Base-by-base conservation (phyloP, 1,284 basidiomycete species). In the Megacollybia platyphylla region DNA sequence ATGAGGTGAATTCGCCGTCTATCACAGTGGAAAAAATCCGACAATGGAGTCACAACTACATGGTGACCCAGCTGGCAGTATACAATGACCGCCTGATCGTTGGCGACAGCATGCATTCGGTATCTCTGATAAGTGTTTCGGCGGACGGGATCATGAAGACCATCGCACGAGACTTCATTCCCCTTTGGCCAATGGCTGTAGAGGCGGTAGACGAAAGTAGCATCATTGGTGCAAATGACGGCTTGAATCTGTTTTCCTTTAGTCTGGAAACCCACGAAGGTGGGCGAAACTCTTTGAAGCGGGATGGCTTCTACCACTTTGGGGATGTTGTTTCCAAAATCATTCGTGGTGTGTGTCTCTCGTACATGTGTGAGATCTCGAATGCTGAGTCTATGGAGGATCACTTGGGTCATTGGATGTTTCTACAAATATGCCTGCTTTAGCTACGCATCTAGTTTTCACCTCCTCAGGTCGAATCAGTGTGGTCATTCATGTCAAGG, bases 401-500 rank as follows among this genome's bases (percentile, higher is more conserved):
- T 60, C 67, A 1, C 50, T 76, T 39, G 51, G 58, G 26, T 54
- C 63, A 0, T 49, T 57, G 15, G 63, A 72, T 8, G 45, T 55
- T 6, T 57, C 62, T 1, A 53, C 56, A 2, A 60, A 61, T 40
- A 44, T 57, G 9, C 52, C 58, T 1, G 58, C 84, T 35, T 53
- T 63, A 32, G 71, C 86, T 0, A 75, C 75, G 45, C 73, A 86
- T 31, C 50, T 93, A 9, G 90, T 85, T 58, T 81, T 87, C 55
- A 88, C 90, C 0, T 68, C 80, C 0, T 76, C 80, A 3, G 92
- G 92, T 2, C 73, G 84, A 24, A 79, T 96, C 36, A 86, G 88
- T 7, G 67, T 86, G n/a, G 63, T 94, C 28, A 63, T 79, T 2
- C 76, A 90, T 45, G 63, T 90, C 17, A 64, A 68, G 15, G 62